A percentile compares a stretch with the other conserved stretches of the same genome.
phyloP scores from a whole-genome alignment of 1,284 basidiomycete species.

The Ceratobasidium sp. region DNA sequence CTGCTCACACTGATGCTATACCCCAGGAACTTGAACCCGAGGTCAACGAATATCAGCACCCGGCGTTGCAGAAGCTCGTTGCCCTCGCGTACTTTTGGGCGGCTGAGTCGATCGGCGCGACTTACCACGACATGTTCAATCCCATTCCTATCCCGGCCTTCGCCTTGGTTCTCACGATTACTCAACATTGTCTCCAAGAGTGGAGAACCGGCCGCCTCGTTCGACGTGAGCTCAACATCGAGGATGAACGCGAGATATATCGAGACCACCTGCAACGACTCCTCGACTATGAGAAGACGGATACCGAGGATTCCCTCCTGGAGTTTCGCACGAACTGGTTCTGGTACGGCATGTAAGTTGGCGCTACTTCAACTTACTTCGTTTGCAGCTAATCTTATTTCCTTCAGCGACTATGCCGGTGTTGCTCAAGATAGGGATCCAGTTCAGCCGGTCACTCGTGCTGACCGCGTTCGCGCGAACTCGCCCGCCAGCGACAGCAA shows the following conservation, averaged over 20 bases:
- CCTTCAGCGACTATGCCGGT: too few relatives aligned
- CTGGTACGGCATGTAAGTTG: conserved; percentile 13
- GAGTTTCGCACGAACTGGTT: conserved; percentile 1
- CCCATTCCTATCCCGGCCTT: conserved; percentile 9
- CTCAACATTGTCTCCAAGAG: conserved; percentile 13
- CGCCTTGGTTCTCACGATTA: conserved; percentile 10
- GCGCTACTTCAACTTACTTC: too few relatives aligned
- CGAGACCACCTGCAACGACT: not conserved
- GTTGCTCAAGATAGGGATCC: too few relatives aligned
- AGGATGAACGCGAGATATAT: not conserved
- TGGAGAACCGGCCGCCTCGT: not conserved
- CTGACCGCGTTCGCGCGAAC: too few relatives aligned
- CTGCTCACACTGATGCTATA: too few relatives aligned
- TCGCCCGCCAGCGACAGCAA: too few relatives aligned
- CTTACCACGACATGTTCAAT: not conserved
- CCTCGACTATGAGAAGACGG: not conserved
- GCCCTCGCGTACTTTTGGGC: not conserved
- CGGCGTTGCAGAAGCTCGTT: not conserved
- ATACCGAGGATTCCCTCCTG: not conserved
- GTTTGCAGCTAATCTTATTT: too few relatives aligned
- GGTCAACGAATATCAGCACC: conserved; percentile 1
- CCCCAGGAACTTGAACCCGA: not conserved
- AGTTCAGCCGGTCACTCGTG: too few relatives aligned
- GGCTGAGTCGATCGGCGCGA: not conserved
- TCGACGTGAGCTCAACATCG: not conserved